Evolutionary conservation across 2,329 filamentous ascomycete species (phyloP), one percentile per base, ranked within the genome.

Genomic region (Aspergillus melleus): DNA sequence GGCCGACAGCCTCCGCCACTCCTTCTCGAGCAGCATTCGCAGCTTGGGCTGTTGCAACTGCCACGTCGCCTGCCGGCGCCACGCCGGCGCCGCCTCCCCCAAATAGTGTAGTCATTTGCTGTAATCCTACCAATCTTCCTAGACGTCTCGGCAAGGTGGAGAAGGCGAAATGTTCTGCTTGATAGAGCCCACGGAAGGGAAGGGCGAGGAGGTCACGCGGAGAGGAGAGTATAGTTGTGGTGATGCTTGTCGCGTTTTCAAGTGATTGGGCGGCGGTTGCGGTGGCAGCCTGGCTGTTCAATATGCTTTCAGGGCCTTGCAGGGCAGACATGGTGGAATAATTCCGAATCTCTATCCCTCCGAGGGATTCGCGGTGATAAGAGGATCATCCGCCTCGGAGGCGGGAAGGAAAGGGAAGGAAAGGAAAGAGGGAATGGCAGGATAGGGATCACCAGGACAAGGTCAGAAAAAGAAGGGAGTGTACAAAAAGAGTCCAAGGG

Each of bases 41-140:
- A 2, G 75, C 71, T 32, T 74, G 74, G 2, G 75, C 76, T 42
- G 72, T 72, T 2, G 72, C 73, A 20, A 70, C 74, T 49, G 80
- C 79, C 20, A 80, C 79, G 10, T 79, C 77, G 24, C 74, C 74
- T 14, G 16, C 36, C 36, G 36, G 16, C 39, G 63, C 70, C 22
- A 65, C 51, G 3, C 67, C 71, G 20, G 64, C 58, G 14, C 59
- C 66, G 32, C 63, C 55, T n/a, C 64, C 59, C 68, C 68, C 67
- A 6, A 73, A 59, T 24, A 64, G 65, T 39, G 64, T 61, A 14
- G 66, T 61, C 24, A 75, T 67, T 36, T 64, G 64, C 26, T 68
- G 66, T 12, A 76, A 57, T 10, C 72, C 71, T 5, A 69, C 62
- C 22, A 72, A 57, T 51, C 67, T 70, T 20, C 65, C 74, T 20